Percentiles rank a stretch among this genome's conserved stretches.
These are phyloP conservation scores for Dendrobium catenatum DNA, from an alignment of 106 monocot genomes.

Conservation along the genomic window DNA sequence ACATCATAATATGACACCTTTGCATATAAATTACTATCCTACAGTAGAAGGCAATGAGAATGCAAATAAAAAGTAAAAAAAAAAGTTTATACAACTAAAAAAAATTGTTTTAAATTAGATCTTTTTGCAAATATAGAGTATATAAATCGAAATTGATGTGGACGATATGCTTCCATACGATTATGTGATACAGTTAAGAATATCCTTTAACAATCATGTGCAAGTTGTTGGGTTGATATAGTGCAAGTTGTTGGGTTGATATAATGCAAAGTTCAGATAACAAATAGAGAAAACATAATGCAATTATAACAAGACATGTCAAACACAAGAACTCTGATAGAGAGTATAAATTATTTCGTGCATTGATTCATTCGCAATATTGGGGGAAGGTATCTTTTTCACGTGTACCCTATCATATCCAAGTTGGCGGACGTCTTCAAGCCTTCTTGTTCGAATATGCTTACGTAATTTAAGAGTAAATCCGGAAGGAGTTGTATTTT, in stretches of 20 bases:
- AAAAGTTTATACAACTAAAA: neutral
- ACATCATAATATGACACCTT: neutral
- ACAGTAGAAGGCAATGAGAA: neutral
- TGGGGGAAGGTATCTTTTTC: neutral
- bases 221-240: neutral
- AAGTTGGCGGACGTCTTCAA: slow-evolving; percentile 95
- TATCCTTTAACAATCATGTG: neutral
- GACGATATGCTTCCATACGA: neutral
- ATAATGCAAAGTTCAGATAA: neutral
- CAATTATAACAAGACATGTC: neutral
- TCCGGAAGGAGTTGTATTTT: slow-evolving; percentile 92
- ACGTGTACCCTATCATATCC: slow-evolving; percentile 89
- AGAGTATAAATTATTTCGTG: neutral
- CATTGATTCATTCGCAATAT: neutral
- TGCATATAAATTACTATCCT: neutral
- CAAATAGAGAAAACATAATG: neutral
- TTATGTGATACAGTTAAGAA: neutral
- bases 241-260: slow-evolving; percentile 1
- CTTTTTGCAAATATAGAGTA: neutral
- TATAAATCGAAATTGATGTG: no score
- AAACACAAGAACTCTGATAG: neutral
- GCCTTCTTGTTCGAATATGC: slow-evolving; percentile 85
- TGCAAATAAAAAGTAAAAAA: neutral
- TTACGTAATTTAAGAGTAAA: slow-evolving; percentile 95
- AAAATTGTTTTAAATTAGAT: neutral